Base-by-base conservation (phyloP, 176 grass and related monocot species). In the Musa acuminata region DNA sequence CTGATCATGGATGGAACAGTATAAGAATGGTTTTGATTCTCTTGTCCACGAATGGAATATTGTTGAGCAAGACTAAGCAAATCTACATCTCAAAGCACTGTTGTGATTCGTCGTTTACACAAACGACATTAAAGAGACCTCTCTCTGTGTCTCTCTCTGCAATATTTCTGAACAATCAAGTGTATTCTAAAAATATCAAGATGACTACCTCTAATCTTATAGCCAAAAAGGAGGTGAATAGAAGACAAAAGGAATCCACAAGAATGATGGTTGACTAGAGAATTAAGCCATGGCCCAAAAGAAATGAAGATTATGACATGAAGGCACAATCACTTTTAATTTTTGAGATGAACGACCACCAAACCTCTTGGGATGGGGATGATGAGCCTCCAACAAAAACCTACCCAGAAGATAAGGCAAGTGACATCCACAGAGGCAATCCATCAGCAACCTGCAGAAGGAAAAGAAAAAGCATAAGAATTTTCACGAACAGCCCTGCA, bases 301-400 rank as follows among this genome's bases (percentile, higher is more conserved):
- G 51, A 51, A 70, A 51, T 51, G 67, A 25, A 13, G 67, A 70
- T 2, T 19, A 19, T 6, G 9, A 51, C 67, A 5, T 11, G 35
- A 70, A 48, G 20, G 43, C 49, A 25, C 11, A 70, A 70, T 20
- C 67, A 70, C 12, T 51, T 51, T 48, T 17, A 51, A 12, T 49
- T 70, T 70, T 50, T 11, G 16, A 22, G 67, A 20, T n/a, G 48
- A 70, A 70, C 43, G 48, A 70, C 67, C 67, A 70, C 48, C 20
- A 14, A 21, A 70, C 67, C 67, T 70, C 67, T 51, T 51, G 21
- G 43, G 35, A 70, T 70, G 67, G 13, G 43, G 67, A 70, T 70
- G 43, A 50, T 50, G 0, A 70, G 48, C 67, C 48, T 70, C 67
- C 67, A 70, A 21, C 2, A 14, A 21, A n/a, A 48, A 70, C 19